Evolutionary conservation across 1,139 yeast genomes (phyloP).

Genomic region (Pneumocystis canis): DNA sequence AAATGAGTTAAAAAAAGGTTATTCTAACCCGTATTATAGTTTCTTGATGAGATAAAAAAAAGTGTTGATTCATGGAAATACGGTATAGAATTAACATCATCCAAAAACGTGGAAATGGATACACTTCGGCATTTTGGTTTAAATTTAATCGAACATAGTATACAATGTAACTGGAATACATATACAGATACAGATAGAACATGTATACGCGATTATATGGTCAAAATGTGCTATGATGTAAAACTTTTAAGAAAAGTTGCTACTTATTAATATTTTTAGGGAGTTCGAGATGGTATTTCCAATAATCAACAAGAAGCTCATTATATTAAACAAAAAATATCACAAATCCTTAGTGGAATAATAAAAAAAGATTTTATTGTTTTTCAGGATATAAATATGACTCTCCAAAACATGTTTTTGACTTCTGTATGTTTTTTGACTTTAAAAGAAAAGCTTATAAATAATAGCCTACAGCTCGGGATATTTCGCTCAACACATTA

Average conservation of each 20-base stretch:
- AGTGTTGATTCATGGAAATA: slow-evolving; percentile 1
- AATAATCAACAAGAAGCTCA: slow-evolving; percentile 52
- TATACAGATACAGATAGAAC: slow-evolving; percentile 51
- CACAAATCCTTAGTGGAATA: slow-evolving; percentile 78
- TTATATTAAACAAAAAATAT: slow-evolving; percentile 75
- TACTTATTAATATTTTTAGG: slow-evolving; percentile 1
- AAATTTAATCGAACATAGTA: slow-evolving; percentile 60
- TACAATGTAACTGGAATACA: slow-evolving; percentile 38
- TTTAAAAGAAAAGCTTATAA: background rate
- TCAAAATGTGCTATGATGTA: slow-evolving; percentile 56
- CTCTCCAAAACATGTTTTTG: slow-evolving; percentile 61
- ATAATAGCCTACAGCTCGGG: slow-evolving; percentile 36
- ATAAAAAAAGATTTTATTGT: slow-evolving; percentile 81
- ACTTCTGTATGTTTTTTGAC: background rate
- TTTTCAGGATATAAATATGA: slow-evolving; percentile 84
- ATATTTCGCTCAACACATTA: slow-evolving; percentile 59
- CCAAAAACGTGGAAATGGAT: slow-evolving; percentile 36
- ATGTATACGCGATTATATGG: slow-evolving; percentile 70
- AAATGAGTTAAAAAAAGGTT: background rate
- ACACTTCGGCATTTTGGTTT: slow-evolving; percentile 85
- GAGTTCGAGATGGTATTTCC: slow-evolving; percentile 4
- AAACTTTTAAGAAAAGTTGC: background rate
- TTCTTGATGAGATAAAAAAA: background rate
- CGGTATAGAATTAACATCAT: slow-evolving; percentile 29
- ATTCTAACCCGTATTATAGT: background rate